Base-by-base conservation (phyloP, 768 basidiomycete genomes). In the Mycena rebaudengoi region DNA sequence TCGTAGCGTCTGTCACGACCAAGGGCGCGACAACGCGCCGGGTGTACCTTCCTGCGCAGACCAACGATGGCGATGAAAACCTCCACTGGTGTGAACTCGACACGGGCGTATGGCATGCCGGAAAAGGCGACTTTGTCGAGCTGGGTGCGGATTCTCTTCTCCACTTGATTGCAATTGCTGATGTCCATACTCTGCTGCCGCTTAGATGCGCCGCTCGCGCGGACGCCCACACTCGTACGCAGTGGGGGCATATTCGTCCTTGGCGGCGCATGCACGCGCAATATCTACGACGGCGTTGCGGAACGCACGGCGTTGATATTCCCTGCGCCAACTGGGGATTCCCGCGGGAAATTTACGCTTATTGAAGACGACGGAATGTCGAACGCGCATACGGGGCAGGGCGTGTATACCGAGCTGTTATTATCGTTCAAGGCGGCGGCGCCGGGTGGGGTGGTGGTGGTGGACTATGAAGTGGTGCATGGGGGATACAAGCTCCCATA, bases 351-450 rank as follows among this genome's bases (percentile, higher is more conserved):
- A 40, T 68, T 68, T 28, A 61, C 59, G 30, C 66, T 68, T 29
- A 56, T 68, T 44, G 66, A 68, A 40, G 66, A 68, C 26, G 66
- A 68, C 32, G 62, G 66, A 32, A 54, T 64, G n/a, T 59, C 66
- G 46, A 68, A 68, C 30, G 58, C 41, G 12, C 66, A 68, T 49
- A 68, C 62, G 26, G 41, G 18, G 21, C 18, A 55, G 28, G 59
- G 62, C 13, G 46, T 35, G 37, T 68, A 60, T 39, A 68, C 66
- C 5, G 66, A 68, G 59, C 58, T 68, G 21, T 35, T 61, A 3
- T 13, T 68, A 18, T 68, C 62, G 37, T 68, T 68, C 35, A 16
- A 26, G 21, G 58, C 62, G 59, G 37, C 26, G 2, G 62, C 26
- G 29, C 20, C 33, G 0, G 59, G n/a, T n/a, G n/a, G n/a, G n/a